Base-by-base conservation (phyloP, 805 yeast genomes). In the Kregervanrija fluxuum region DNA sequence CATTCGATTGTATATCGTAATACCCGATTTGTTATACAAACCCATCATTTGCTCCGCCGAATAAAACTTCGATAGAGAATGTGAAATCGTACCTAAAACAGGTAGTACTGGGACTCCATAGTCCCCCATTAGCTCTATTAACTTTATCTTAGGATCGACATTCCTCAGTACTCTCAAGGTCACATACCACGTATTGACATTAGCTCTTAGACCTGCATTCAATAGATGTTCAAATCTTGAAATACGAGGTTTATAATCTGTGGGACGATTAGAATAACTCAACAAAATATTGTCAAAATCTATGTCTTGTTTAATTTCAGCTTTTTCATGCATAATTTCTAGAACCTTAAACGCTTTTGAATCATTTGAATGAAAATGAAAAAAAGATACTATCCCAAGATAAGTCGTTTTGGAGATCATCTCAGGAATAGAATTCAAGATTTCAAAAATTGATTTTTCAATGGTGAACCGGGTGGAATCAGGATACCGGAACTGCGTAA, bases 181-280 rank as follows among this genome's bases (percentile, higher is more conserved):
- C 22, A 49, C 52, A 40, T 61, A 61, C 63, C 64, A 61, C 3
- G 65, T 60, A 30, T 59, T 57, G 8, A 46, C 35, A 40, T 60
- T 60, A 2, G 61, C 53, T 1, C 22, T 14, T 8, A 41, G 36
- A 8, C 52, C 47, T 8, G 44, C 43, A 2, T 42, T 41, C 30
- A 45, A 37, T 30, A 57, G 35, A 8, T 33, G 38, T 37, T 56
- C 55, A 11, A 61, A 39, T 17, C 57, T 32, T 30, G 48, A 54
- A 10, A 58, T 44, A 1, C 56, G 44, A 6, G 43, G 40, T 15
- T 37, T 41, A 40, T 55, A 57, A 10, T 47, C 37, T 1, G 57
- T 48, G 3, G 42, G 47, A 3, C 48, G 40, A 22, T 41, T 41
- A 1, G 54, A 43, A 38, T 45, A 51, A 0, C 58, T 52, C 12